Evolutionary conservation across 352 stramenopile species (phyloP), one percentile per base, ranked within the genome.

Genomic region (Pythium angustatum): DNA sequence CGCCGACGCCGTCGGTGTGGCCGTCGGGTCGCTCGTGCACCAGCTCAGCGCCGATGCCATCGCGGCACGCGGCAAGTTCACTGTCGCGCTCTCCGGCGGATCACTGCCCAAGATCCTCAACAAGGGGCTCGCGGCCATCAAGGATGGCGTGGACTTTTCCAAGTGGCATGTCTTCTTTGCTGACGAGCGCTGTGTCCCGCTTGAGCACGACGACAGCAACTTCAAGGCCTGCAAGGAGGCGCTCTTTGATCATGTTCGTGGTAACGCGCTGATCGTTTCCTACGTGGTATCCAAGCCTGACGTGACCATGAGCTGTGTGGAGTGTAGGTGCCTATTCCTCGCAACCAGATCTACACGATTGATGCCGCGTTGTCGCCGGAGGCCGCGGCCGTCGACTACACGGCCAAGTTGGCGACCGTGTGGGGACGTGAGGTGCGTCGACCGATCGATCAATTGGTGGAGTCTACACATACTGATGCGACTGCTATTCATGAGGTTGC

Each of bases 131-230:
- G 54, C 76, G 14, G 62, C 72, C 41, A 85, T 97, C 51, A 83
- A 93, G 45, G 73, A 78, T 38, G 79, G 83, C 59, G 73, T 98
- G 28, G 87, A 98, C 59, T 99, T 96, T 73, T 83, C 88, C 49
- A 98, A 98, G 65, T 99, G 96, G 94, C 91, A 98, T 62, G 89
- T 99, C n/a, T 96, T 98, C 71, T 97, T 99, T 68, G 96, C 96
- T 3, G 97, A 99, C 74, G 98, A 99, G 77, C 91, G 97, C 64
- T 99, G 93, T 64, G 97, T 99, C 30, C 72, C 87, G 10, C 75
- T 94, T 22, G 83, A 96, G 56, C 62, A 98, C 78, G 76, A 81
- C 19, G 97, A 99, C 79, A 98, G 92, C 68, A 99, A 99, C 83
- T 94, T 96, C 73, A 92, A 96, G 64, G 88, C 93, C 0, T 96